Base-by-base conservation (phyloP, 108 stramenopile genomes). In the Cyclotella choctawhatcheeana region DNA sequence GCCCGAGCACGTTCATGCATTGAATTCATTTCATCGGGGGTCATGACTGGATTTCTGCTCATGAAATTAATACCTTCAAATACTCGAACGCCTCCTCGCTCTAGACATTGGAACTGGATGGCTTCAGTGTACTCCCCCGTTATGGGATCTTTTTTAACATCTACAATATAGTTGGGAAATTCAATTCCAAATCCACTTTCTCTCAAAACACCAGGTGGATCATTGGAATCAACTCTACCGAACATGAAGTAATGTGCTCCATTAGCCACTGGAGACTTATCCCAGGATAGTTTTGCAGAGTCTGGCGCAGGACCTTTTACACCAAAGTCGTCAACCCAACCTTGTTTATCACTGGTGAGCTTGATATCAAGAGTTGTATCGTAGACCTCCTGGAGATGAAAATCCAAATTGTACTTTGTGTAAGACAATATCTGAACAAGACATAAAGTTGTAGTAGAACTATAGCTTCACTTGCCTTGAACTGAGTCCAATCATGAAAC, bases 11-110 rank as follows among this genome's bases (percentile, higher is more conserved):
- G 82, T 12, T 71, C 64, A 81, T 94, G 93, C 92, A 96, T 93
- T 13, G 84, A 91, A 5, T 43, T 64, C 60, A 96, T 47, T 67
- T 90, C 89, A 29, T 73, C 87, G 10, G 87, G 89, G 4, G 88
- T 81, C 93, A 96, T 92, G 17, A 71, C 71, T 17, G 86, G 81
- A 45, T 91, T 90, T 54, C 95, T 82, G 31, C 88, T 90, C 90
- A 96, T 90, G 71, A 96, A 96, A 61, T 96, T 96, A 59, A 96
- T 96, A 10, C 95, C 95, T 80, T 96, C 95, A 79, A 96, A 96
- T n/a, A 96, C 95, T n/a, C 95, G 88, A 17, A 96, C 93, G 13
- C 92, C 93, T 24, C 95, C 93, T 2, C 91, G 81, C 68, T 96
- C 93, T 8, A 96, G 72, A 58, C 95, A 96, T 78, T 96, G 95